Conservation (phyloP, 331 rosid species). For the Prunus yedoensis region DNA sequence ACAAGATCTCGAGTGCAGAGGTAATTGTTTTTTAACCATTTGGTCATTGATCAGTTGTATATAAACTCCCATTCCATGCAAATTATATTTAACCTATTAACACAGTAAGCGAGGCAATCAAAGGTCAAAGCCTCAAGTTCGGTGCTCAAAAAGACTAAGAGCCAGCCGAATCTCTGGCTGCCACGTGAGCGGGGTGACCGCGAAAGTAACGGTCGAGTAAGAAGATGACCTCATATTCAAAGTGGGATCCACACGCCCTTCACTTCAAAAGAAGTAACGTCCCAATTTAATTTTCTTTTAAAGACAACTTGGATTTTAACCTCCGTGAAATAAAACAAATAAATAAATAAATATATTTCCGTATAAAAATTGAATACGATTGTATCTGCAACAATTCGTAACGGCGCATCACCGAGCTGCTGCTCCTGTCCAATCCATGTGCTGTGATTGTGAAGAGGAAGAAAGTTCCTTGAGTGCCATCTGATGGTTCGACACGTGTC, state of each 20-base stretch:
- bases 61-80: background rate
- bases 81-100: background rate
- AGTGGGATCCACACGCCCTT: constrained; percentile 46
- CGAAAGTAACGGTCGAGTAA: constrained; percentile 43
- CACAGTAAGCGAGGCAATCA: background rate
- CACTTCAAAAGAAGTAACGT: constrained; percentile 35
- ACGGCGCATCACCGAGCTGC: constrained; percentile 65
- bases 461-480: constrained; percentile 17
- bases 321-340: background rate
- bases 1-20: too few relatives aligned
- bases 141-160: constrained; percentile 42
- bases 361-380: background rate
- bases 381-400: constrained; percentile 29
- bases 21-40: too few relatives aligned
- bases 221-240: constrained; percentile 35
- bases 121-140: constrained; percentile 37
- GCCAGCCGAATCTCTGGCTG: constrained; percentile 12
- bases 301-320: background rate
- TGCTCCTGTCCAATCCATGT: constrained; percentile 46
- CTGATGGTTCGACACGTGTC: constrained; percentile 25
- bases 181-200: constrained; percentile 45
- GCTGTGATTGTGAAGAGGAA: constrained; percentile 26
- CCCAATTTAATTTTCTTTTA: background rate
- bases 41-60: too few relatives aligned
- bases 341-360: too few relatives aligned